Percentiles rank a stretch among this genome's conserved stretches.
Conservation (phyloP, 2,329 filamentous ascomycete genomes). For the Pseudogymnoascus pannorum region DNA sequence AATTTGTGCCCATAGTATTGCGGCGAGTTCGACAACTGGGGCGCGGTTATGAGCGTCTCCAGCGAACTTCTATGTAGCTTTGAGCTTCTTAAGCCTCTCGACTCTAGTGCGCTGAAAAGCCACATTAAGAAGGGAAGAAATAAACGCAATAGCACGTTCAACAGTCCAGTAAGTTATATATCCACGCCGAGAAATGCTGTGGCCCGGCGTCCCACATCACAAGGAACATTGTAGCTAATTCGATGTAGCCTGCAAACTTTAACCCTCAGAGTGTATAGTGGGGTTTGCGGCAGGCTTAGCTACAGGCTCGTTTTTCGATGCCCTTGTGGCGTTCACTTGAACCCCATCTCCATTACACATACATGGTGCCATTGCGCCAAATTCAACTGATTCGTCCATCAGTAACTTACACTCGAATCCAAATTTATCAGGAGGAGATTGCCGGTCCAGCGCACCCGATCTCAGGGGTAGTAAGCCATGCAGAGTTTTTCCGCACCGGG, state of each 20-base stretch:
- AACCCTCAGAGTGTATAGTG: slow-evolving; percentile 13
- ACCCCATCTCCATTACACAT: neutral
- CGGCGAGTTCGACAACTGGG: slow-evolving; percentile 98
- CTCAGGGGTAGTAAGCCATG: neutral
- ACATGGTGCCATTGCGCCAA: neutral
- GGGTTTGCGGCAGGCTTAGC: neutral
- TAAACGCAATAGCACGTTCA: slow-evolving; percentile 89
- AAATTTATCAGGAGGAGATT: neutral
- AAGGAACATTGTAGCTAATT: neutral
- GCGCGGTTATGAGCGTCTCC: slow-evolving; percentile 96
- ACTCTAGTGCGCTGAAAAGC: slow-evolving; percentile 92
- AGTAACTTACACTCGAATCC: neutral
- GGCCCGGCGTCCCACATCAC: neutral
- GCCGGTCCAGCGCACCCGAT: neutral
- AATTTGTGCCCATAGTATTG: slow-evolving; percentile 60
- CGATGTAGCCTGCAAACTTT: slow-evolving; percentile 13
- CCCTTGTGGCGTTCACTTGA: neutral
- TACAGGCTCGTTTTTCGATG: neutral
- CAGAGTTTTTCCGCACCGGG: neutral
- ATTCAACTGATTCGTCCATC: slow-evolving; percentile 3
- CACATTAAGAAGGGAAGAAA: slow-evolving; percentile 98
- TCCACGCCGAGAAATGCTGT: neutral
- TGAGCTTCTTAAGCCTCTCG: slow-evolving; percentile 89
- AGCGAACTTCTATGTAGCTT: slow-evolving; percentile 92
- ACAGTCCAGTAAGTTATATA: slow-evolving; percentile 55